phyloP scores from a whole-genome alignment of 208 protist genomes.

The Wallacemonas sp. region DNA sequence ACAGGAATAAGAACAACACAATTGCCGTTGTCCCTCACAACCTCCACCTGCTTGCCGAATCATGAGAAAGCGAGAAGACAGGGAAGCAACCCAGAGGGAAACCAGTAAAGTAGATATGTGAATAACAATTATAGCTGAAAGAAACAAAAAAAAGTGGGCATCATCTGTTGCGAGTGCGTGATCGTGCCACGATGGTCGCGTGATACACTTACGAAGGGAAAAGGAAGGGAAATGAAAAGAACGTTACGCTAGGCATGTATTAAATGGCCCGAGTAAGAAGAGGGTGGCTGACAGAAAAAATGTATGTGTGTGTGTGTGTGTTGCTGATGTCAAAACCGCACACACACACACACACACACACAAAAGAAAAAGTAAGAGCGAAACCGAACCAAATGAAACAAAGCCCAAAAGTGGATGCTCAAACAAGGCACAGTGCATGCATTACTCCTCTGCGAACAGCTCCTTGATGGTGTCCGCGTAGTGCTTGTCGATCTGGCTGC shows the following conservation, averaged over 20 bases:
- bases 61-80: background rate
- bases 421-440: no score
- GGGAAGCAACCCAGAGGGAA: background rate
- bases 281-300: no score
- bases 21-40: no score
- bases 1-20: no score
- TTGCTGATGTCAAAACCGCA: background rate
- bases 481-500: conserved; percentile 55
- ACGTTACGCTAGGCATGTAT: no score
- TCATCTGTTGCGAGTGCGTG: background rate
- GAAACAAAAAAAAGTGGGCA: conserved; percentile 2
- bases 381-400: background rate
- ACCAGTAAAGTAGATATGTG: background rate
- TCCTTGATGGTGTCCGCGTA: conserved; percentile 64
- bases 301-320: background rate
- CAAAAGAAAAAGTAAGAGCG: conserved; percentile 5
- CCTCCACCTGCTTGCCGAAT: background rate
- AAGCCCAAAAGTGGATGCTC: no score
- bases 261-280: no score
- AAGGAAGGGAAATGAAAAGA: conserved; percentile 10
- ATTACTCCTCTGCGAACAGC: conserved; percentile 57
- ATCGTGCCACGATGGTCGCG: conserved; percentile 9
- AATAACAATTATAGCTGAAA: background rate
- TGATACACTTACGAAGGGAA: background rate
- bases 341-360: conserved; percentile 1